Conservation (phyloP, 1,284 basidiomycete genomes). For the Termitomyces sp. region DNA sequence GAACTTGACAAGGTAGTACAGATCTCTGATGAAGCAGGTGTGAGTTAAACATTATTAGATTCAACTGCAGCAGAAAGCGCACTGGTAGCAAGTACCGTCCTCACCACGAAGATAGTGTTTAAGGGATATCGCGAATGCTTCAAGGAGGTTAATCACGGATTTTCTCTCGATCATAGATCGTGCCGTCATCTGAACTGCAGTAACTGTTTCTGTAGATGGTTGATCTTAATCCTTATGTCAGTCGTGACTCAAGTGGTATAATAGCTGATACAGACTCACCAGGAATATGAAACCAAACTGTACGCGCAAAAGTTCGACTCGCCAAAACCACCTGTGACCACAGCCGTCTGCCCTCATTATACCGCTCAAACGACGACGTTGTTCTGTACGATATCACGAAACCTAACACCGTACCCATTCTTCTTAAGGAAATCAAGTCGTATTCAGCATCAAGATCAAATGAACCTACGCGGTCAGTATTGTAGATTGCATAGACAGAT, state of each 20-base stretch:
- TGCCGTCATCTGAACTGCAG: slow-evolving; percentile 36
- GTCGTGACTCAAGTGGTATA: not conserved
- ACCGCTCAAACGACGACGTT: slow-evolving; percentile 71
- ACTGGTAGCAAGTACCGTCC: slow-evolving; percentile 51
- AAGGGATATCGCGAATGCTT: slow-evolving; percentile 32
- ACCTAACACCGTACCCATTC: slow-evolving; percentile 61
- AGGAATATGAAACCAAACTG: slow-evolving; percentile 62
- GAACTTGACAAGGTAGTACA: slow-evolving; percentile 64
- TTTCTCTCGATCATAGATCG: slow-evolving; percentile 64
- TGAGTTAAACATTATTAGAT: not conserved
- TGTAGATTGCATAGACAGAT: slow-evolving; percentile 42
- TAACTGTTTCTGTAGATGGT: slow-evolving; percentile 20
- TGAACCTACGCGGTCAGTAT: slow-evolving; percentile 55
- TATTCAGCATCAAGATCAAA: not conserved
- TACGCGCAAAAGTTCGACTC: slow-evolving; percentile 50
- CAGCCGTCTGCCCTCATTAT: slow-evolving; percentile 65
- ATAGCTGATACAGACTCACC: slow-evolving; percentile 28
- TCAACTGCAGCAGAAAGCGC: slow-evolving; percentile 9
- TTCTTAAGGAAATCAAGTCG: slow-evolving; percentile 18
- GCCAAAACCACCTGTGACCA: slow-evolving; percentile 69
- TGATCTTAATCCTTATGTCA: slow-evolving; percentile 19
- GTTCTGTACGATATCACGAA: slow-evolving; percentile 67
- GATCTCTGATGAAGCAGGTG: slow-evolving; percentile 34
- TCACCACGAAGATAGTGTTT: slow-evolving; percentile 38
- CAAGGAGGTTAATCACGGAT: slow-evolving; percentile 32